Evolutionary conservation across 495 filamentous ascomycete species (phyloP).

Genomic region (Cryomyces antarcticus): DNA sequence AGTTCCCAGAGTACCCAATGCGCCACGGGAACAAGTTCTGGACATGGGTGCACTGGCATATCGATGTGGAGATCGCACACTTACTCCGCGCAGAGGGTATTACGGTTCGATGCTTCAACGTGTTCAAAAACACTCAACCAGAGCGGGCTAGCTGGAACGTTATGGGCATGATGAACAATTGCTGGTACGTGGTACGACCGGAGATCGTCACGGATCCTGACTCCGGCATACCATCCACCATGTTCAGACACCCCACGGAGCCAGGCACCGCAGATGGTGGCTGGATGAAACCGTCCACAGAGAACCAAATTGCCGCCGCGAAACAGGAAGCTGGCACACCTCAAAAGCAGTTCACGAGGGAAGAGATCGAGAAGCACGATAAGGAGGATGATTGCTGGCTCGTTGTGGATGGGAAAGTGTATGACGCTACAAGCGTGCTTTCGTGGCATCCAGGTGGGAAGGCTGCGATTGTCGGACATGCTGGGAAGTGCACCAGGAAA

Average conservation of each 20-base stretch:
- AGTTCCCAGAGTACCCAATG: slow-evolving; percentile 9
- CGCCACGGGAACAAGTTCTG: slow-evolving; percentile 11
- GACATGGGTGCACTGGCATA: slow-evolving; percentile 10
- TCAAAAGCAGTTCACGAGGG: slow-evolving; percentile 16
- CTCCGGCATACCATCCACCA: slow-evolving; percentile 1
- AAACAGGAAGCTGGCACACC: slow-evolving; percentile 12
- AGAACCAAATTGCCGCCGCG: slow-evolving; percentile 9
- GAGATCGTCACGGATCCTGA: slow-evolving; percentile 8
- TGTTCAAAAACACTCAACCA: slow-evolving; percentile 13
- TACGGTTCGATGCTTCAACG: slow-evolving; percentile 7
- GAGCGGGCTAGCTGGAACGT: slow-evolving; percentile 5
- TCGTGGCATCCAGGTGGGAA: slow-evolving; percentile 18
- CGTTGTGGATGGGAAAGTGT: slow-evolving; percentile 16
- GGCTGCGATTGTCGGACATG: slow-evolving; percentile 15
- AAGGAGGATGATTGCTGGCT: slow-evolving; percentile 15
- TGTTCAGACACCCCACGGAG: slow-evolving; percentile 11
- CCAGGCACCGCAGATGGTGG: slow-evolving; percentile 9
- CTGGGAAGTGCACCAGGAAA: slow-evolving; percentile 16
- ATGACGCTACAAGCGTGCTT: slow-evolving; percentile 14
- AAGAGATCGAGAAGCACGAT: slow-evolving; percentile 13
- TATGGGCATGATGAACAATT: slow-evolving; percentile 24
- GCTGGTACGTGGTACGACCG: slow-evolving; percentile 14
- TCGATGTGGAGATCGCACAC: slow-evolving; percentile 8
- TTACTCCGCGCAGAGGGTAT: slow-evolving; percentile 6
- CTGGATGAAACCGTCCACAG: slow-evolving; percentile 9